Evolutionary conservation across 345 rosid genomes (phyloP), one percentile per base, ranked within the genome.

Genomic region (Durio zibethinus): DNA sequence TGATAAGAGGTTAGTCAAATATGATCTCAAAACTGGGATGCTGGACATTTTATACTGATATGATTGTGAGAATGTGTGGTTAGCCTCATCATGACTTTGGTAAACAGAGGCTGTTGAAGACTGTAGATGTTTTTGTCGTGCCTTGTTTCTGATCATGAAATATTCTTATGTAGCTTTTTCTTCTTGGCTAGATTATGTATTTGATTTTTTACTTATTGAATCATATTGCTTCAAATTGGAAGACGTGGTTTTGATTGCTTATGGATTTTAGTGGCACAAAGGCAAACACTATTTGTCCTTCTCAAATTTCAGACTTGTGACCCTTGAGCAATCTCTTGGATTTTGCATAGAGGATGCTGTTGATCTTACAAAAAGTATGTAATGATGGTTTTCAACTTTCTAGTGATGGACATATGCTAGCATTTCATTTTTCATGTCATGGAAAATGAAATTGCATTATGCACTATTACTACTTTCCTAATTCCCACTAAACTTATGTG

Each of bases 361-460:
- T 82, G 88, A 86, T 73, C 86, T 87, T 64, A 73, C 87, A 79
- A 84, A 88, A 80, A 81, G 89, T 87, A 84, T 74, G 88, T 64
- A 35, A 23, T 76, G 23, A 10, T 6, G n/a, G 18, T 70, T 64
- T 64, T 64, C 2, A 23, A 65, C 42, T 52, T 76, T n/a, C 67
- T 47, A 15, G n/a, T 31, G 27, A 45, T 29, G 59, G 53, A 29
- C 35, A 62, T 63, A 15, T 65, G 20, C 29, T 21, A 10, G 48
- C 33, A 40, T 73, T 79, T 62, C 35, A 7, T 72, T 72, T 65
- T 11, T 29, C 14, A 69, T 7, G 35, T 69, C 57, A 25, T 47
- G 73, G 20, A 50, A 40, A 40, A 40, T 69, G 73, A 47, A 10
- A 69, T 47, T 47, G 18, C 7, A 65, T 38, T 10, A 9, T 38